Evolutionary conservation across 2,329 filamentous ascomycete genomes (phyloP).

Genomic region (Fusarium sp.): DNA sequence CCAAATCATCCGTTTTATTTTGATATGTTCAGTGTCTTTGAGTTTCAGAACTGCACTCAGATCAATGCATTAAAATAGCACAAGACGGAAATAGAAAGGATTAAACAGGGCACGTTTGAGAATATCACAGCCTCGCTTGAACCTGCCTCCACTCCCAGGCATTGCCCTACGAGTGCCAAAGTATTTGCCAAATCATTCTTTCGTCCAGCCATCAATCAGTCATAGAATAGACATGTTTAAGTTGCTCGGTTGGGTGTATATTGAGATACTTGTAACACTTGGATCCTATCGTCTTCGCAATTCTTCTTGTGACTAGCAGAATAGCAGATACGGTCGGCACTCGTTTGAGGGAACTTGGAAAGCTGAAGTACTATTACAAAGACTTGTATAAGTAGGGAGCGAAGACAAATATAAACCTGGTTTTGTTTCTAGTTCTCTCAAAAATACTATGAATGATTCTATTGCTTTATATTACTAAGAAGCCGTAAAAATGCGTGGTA

Average conservation of each 20-base stretch:
- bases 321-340: too few species aligned
- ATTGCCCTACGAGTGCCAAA: too few species aligned
- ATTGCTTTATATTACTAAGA: too few species aligned
- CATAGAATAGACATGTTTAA: not conserved
- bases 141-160: not conserved
- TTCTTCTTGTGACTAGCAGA: too few species aligned
- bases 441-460: too few species aligned
- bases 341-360: too few species aligned
- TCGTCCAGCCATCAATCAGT: not conserved
- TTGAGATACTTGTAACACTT: not conserved
- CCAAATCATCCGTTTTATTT: not conserved
- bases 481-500: too few species aligned
- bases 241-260: not conserved
- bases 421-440: too few species aligned
- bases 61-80: slow-evolving; percentile 16
- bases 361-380: too few species aligned
- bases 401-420: too few species aligned
- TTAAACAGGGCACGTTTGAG: not conserved
- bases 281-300: too few species aligned
- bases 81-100: not conserved
- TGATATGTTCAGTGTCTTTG: slow-evolving; percentile 9
- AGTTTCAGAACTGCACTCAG: not conserved
- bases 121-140: not conserved
- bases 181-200: not conserved
- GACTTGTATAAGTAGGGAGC: too few species aligned